These are phyloP conservation scores for Thermomucor indicae-seudaticae DNA, from an alignment of 371 early-diverging fungal species.

Conservation along the genomic window DNA sequence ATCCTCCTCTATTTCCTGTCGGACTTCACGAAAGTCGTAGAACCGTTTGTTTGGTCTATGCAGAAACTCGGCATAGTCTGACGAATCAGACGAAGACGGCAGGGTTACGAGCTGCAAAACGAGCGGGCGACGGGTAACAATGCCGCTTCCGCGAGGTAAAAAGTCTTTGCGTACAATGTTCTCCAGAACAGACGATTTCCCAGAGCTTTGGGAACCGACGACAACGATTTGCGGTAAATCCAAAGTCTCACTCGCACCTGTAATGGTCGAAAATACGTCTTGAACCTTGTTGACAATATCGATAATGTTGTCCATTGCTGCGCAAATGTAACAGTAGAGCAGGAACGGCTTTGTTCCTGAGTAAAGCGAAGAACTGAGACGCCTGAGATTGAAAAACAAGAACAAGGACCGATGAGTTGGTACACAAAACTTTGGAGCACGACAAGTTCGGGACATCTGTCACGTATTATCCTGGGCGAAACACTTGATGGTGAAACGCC, in stretches of 20 bases:
- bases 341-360: not conserved
- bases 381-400: not conserved
- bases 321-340: too few species aligned
- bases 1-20: slow-evolving; percentile 84
- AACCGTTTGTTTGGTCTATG: slow-evolving; percentile 72
- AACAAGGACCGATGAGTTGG: too few species aligned
- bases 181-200: slow-evolving; percentile 91
- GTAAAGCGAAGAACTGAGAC: not conserved
- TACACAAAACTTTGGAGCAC: too few species aligned
- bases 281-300: slow-evolving; percentile 88
- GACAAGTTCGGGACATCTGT: too few species aligned
- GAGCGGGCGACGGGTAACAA: slow-evolving; percentile 93
- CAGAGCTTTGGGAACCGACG: slow-evolving; percentile 85
- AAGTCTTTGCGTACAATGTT: slow-evolving; percentile 90
- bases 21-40: slow-evolving; percentile 76
- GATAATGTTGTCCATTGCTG: slow-evolving; percentile 83
- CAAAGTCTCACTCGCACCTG: slow-evolving; percentile 63
- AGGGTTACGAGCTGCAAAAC: slow-evolving; percentile 82
- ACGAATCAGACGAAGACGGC: slow-evolving; percentile 23
- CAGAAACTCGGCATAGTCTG: slow-evolving; percentile 73
- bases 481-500: too few species aligned
- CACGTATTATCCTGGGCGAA: too few species aligned
- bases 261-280: slow-evolving; percentile 85
- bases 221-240: slow-evolving; percentile 92
- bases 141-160: slow-evolving; percentile 88